Evolutionary conservation across 2,329 filamentous ascomycete species (phyloP).

Genomic region (Sporothrix luriei): DNA sequence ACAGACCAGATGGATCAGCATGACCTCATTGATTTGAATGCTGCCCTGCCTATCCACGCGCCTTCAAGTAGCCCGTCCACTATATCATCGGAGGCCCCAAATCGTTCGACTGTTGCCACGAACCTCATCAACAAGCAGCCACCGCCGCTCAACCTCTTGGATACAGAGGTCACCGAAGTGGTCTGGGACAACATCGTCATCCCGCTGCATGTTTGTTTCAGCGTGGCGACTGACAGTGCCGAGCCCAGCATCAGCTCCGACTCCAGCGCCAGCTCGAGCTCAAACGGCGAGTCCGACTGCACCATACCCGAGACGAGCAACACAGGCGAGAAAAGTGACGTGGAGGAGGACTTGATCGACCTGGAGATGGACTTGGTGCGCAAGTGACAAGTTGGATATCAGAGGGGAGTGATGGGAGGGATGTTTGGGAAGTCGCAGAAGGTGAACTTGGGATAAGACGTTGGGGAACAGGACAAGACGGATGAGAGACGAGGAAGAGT

Average conservation of each 20-base stretch:
- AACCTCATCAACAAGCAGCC: background rate
- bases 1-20: background rate
- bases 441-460: no score
- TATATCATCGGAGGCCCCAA: background rate
- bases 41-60: background rate
- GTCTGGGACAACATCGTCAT: conserved; percentile 28
- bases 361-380: background rate
- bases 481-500: no score
- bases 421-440: no score
- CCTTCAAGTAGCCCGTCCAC: background rate
- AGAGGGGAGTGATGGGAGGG: no score
- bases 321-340: background rate
- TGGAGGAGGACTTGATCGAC: background rate
- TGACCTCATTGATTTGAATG: background rate
- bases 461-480: no score
- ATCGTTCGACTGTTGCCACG: background rate
- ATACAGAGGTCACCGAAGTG: conserved; percentile 22
- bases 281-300: background rate
- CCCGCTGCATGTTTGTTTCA: background rate
- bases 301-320: background rate
- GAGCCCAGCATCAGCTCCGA: no score
- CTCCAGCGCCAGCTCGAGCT: no score
- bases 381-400: background rate
- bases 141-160: conserved; percentile 18
- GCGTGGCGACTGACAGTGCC: background rate